Evolutionary conservation across 2,329 filamentous ascomycete species (phyloP), one percentile per base, ranked within the genome.

Genomic region (Clarireedia paspali): DNA sequence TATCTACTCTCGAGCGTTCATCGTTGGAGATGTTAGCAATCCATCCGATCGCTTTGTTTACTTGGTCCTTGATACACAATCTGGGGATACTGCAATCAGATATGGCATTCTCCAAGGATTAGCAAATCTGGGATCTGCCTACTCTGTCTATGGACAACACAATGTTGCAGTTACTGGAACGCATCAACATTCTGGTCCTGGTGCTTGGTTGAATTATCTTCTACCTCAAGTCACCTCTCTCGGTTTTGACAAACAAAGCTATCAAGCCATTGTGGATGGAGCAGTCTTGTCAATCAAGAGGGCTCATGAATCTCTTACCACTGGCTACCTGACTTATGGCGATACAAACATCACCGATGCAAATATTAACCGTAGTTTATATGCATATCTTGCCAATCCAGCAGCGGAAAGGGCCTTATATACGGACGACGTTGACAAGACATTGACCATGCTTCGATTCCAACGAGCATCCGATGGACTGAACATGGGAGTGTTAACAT

Each of bases 81-180:
- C 87, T 1, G 92, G 92, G 44, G 92, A 96, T 68, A 95, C 90
- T 0, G 91, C 90, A 1, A 78, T 96, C 40, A 82, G 91, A 10
- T 83, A 91, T 70, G 91, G 91, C 24, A 89, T 96, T 39, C 72
- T 96, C n/a, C 79, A 91, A 57, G 88, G 82, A 1, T 76, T 96
- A 6, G 75, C 77, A 36, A 76, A 74, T 0, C 74, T 95, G 5
- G 92, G 91, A 0, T 70, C 75, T 14, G 84, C 85, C 2, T 96
- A 94, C 68, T 75, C 81, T 1, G 73, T 85, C 47, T 97, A 96
- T 70, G 81, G 78, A 38, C 80, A 87, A 65, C 80, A 87, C 66
- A 96, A 96, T 65, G 73, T 96, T 27, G 92, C 92, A 30, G 80
- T 97, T 20, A 95, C 89, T 0, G 92, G 91, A 55, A 96, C 92